phyloP scores from a whole-genome alignment of 352 stramenopile species.

The Phytophthora colocasiae region DNA sequence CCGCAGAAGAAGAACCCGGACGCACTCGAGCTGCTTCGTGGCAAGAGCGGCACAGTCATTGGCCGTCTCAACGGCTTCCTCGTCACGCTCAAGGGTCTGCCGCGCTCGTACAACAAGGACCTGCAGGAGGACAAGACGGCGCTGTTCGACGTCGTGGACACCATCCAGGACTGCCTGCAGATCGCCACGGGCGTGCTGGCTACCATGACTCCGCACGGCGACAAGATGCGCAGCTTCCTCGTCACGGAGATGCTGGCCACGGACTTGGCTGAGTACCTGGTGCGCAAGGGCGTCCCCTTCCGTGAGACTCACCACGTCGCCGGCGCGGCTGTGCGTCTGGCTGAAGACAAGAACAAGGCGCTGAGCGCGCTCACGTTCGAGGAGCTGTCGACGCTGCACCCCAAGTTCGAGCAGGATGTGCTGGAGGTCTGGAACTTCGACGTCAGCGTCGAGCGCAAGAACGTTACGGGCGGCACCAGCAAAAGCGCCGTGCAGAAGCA shows the following conservation, averaged over 20 bases:
- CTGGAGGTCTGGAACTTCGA: constrained; percentile 92
- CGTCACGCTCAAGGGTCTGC: constrained; percentile 96
- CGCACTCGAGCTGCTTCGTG: constrained; percentile 97
- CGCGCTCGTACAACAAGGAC: constrained; percentile 99
- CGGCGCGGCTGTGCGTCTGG: constrained; percentile 93
- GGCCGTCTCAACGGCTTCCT: constrained; percentile 96
- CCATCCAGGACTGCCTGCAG: constrained; percentile 96
- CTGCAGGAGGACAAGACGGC: constrained; percentile 99
- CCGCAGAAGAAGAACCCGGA: constrained; percentile 99
- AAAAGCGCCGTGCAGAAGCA: constrained; percentile 83
- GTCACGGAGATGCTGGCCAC: constrained; percentile 99
- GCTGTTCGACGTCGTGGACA: constrained; percentile 98
- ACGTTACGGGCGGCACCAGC: constrained; percentile 86
- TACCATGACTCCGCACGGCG: constrained; percentile 95
- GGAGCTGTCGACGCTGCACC: constrained; percentile 89
- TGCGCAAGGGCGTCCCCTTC: constrained; percentile 98
- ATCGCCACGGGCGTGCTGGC: constrained; percentile 97
- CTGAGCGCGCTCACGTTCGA: constrained; percentile 91
- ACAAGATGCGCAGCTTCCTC: constrained; percentile 95
- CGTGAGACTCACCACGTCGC: constrained; percentile 99
- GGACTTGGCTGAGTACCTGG: constrained; percentile 99
- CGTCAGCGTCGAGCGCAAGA: constrained; percentile 92
- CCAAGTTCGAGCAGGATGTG: constrained; percentile 91
- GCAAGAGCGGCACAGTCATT: constrained; percentile 96
- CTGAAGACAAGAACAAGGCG: constrained; percentile 88